Evolutionary conservation across 2,329 filamentous ascomycete genomes (phyloP), one percentile per base, ranked within the genome.

Genomic region (Verticillium tricorpus): DNA sequence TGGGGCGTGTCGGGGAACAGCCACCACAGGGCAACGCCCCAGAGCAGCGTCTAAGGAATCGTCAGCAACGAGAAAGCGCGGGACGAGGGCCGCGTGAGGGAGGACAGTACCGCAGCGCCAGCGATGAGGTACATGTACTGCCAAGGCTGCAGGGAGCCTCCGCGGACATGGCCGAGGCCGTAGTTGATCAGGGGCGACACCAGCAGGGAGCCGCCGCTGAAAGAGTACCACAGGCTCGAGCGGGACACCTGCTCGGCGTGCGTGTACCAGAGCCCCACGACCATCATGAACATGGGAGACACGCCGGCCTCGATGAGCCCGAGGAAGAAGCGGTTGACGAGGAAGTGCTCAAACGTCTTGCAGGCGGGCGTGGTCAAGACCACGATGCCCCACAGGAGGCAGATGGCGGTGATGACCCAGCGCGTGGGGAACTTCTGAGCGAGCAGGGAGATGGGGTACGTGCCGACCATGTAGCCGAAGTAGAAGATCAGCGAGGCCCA

Each of bases 251-350:
- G 75, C 45, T 78, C 75, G 3, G 69, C 67, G 9, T 74, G 70
- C 1, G 74, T 76, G 60, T 76, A 77, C 76, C 76, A 78, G 45
- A 77, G 71, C 3, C 70, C 73, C 59, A 75, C 74, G 1, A 77
- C 66, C 5, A 76, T 67, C 45, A 77, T 75, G 58, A 77, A 77
- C 1, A 69, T 74, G 57, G 65, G 75, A 57, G 65, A 73, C 25
- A 71, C 70, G 57, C 66, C 72, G 17, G 64, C 70, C 62, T 77
- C 76, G 22, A 76, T 70, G 4, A 74, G 61, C 2, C 74, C 76
- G 2, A 78, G 67, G 40, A 77, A 72, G 66, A 78, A 78, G 0
- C 76, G 65, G 3, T 72, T 72, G 0, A 67, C 69, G 40, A 75
- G 70, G 37, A 77, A 69, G 0, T 72, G 74, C 0, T 65, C 64